Evolutionary conservation across 2,329 filamentous ascomycete species (phyloP).

Genomic region (Sclerotiophoma versabilis): DNA sequence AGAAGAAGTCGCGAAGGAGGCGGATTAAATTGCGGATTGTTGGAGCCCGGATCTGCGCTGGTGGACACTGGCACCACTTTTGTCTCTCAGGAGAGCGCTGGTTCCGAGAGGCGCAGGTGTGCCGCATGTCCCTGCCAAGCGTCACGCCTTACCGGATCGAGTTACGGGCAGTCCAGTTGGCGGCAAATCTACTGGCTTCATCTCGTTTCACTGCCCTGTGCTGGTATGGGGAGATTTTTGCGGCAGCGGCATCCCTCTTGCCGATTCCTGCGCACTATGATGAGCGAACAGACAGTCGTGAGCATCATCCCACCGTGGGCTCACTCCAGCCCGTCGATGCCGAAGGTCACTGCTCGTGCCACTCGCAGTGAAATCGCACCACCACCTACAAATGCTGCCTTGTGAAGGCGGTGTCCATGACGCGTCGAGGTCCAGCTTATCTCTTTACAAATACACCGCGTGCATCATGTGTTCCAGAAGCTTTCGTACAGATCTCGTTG

Average conservation of each 20-base stretch:
- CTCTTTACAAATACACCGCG: slow-evolving; percentile 2
- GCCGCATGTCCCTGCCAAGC: slow-evolving; percentile 22
- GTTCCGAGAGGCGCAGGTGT: slow-evolving; percentile 22
- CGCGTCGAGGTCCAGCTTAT: slow-evolving; percentile 12
- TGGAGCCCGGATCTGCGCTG: slow-evolving; percentile 31
- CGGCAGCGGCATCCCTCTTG: slow-evolving; percentile 22
- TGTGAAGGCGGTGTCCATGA: slow-evolving; percentile 15
- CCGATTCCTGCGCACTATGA: slow-evolving; percentile 26
- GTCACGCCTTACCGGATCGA: slow-evolving; percentile 5
- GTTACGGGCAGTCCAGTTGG: slow-evolving; percentile 20
- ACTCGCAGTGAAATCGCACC: slow-evolving; percentile 4
- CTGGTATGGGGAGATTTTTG: slow-evolving; percentile 28
- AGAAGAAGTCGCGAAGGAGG: slow-evolving; percentile 32
- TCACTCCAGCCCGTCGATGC: slow-evolving; percentile 19
- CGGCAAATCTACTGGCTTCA: slow-evolving; percentile 7
- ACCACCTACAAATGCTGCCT: slow-evolving; percentile 1
- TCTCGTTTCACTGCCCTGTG: slow-evolving; percentile 29
- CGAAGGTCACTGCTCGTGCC: slow-evolving; percentile 5
- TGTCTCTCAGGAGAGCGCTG: slow-evolving; percentile 29
- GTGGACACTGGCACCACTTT: slow-evolving; percentile 36
- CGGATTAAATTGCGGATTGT: slow-evolving; percentile 40
- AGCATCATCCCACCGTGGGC: slow-evolving; percentile 33
- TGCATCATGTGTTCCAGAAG: slow-evolving; percentile 1
- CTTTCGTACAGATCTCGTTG: slow-evolving; percentile 2
- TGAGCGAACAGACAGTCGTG: slow-evolving; percentile 7